A percentile compares a stretch with the other conserved stretches of the same genome.
Evolutionary conservation across 768 basidiomycete genomes (phyloP).

Genomic region (Candolleomyces eurysporus): DNA sequence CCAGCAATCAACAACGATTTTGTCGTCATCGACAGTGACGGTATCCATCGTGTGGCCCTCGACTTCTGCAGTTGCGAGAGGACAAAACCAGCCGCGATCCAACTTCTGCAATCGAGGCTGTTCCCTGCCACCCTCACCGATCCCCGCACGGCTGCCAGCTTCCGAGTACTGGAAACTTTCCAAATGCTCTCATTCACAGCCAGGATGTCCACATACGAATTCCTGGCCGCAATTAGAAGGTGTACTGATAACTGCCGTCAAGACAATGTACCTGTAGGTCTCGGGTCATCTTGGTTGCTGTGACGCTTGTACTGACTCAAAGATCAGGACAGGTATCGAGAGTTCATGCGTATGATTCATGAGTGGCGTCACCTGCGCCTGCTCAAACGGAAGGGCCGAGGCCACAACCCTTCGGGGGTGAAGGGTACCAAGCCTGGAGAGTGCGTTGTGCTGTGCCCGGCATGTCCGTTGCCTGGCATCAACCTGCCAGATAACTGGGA

Average conservation of each 20-base stretch:
- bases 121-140: too few relatives aligned
- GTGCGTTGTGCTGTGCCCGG: conserved; percentile 19
- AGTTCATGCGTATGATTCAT: conserved; percentile 16
- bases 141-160: neutral
- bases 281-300: too few relatives aligned
- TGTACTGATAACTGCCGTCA: conserved; percentile 23
- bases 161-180: conserved; percentile 3
- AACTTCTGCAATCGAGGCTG: too few relatives aligned
- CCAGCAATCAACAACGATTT: too few relatives aligned
- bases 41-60: too few relatives aligned
- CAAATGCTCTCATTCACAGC: conserved; percentile 6
- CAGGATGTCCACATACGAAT: neutral
- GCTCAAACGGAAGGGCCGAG: conserved; percentile 15
- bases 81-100: too few relatives aligned
- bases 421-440: conserved; percentile 15
- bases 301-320: too few relatives aligned
- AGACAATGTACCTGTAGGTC: neutral
- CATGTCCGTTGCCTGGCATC: conserved; percentile 17
- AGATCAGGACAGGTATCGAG: conserved; percentile 17
- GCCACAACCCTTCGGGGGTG: conserved; percentile 10
- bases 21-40: too few relatives aligned
- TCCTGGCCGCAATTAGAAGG: neutral
- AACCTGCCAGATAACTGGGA: conserved; percentile 18
- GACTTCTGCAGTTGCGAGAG: too few relatives aligned
- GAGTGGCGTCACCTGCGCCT: conserved; percentile 18